Percentiles rank a stretch among this genome's conserved stretches.
Conservation (phyloP, 108 stramenopile species). For the Cyclotella choctawhatcheeana region DNA sequence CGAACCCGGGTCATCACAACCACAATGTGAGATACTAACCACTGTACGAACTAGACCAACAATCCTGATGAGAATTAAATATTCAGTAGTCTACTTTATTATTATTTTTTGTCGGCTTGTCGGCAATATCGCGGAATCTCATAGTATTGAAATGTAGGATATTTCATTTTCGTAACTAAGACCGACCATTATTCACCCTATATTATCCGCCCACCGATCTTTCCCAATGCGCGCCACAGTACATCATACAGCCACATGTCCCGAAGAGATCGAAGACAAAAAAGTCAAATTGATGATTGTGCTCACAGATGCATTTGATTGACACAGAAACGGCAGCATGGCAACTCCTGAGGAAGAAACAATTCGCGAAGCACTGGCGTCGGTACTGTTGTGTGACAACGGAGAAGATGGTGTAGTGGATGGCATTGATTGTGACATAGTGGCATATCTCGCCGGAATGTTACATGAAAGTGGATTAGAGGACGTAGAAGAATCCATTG, state of each 20-base stretch:
- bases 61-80: not conserved
- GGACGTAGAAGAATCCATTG: slow-evolving; percentile 62
- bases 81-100: not conserved
- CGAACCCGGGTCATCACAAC: slow-evolving; percentile 59
- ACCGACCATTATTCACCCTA: too few relatives aligned
- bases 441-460: slow-evolving; percentile 75
- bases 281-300: too few relatives aligned
- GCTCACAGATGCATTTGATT: too few relatives aligned
- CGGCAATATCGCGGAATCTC: too few relatives aligned
- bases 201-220: too few relatives aligned
- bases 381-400: slow-evolving; percentile 28
- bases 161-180: too few relatives aligned
- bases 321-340: not conserved
- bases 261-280: too few relatives aligned
- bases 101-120: too few relatives aligned
- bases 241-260: too few relatives aligned
- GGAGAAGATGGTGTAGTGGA: slow-evolving; percentile 37
- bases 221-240: too few relatives aligned
- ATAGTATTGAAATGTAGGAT: too few relatives aligned
- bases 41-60: slow-evolving; percentile 36
- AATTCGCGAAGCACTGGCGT: slow-evolving; percentile 28
- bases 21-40: slow-evolving; percentile 49
- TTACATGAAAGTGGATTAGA: slow-evolving; percentile 47
- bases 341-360: slow-evolving; percentile 31
- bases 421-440: slow-evolving; percentile 54